Conservation (phyloP, 257 asterid species). For the Verbena officinalis region DNA sequence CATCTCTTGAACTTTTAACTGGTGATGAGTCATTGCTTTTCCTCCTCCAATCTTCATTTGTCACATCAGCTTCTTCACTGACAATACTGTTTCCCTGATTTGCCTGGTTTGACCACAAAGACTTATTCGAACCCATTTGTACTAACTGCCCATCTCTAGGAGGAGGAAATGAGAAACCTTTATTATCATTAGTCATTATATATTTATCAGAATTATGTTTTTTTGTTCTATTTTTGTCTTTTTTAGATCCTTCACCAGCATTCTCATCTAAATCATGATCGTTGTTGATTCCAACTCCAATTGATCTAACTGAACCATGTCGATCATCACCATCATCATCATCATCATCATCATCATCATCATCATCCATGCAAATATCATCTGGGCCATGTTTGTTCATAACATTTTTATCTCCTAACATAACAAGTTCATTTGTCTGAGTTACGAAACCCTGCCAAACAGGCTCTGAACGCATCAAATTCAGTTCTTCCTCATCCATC, state of each 20-base stretch:
- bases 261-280: conserved; percentile 60
- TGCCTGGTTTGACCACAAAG: conserved; percentile 76
- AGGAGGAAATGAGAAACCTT: conserved; percentile 92
- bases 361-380: conserved; percentile 72
- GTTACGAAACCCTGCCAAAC: conserved; percentile 94
- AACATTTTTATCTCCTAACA: conserved; percentile 68
- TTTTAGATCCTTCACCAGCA: conserved; percentile 44
- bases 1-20: conserved; percentile 71
- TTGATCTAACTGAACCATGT: conserved; percentile 97
- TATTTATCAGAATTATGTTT: conserved; percentile 52
- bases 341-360: conserved; percentile 48
- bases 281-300: conserved; percentile 95
- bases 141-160: conserved; percentile 74
- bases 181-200: conserved; percentile 49
- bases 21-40: conserved; percentile 77
- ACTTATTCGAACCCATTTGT: conserved; percentile 54
- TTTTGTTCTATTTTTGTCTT: conserved; percentile 46
- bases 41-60: conserved; percentile 71
- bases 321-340: conserved; percentile 78
- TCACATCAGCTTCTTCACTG: conserved; percentile 57
- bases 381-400: conserved; percentile 62
- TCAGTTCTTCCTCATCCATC: conserved; percentile 90
- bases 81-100: conserved; percentile 51
- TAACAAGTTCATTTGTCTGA: conserved; percentile 70
- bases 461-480: conserved; percentile 81